Evolutionary conservation across 306 rosid genomes (phyloP), one percentile per base, ranked within the genome.

Genomic region (Alnus glutinosa): DNA sequence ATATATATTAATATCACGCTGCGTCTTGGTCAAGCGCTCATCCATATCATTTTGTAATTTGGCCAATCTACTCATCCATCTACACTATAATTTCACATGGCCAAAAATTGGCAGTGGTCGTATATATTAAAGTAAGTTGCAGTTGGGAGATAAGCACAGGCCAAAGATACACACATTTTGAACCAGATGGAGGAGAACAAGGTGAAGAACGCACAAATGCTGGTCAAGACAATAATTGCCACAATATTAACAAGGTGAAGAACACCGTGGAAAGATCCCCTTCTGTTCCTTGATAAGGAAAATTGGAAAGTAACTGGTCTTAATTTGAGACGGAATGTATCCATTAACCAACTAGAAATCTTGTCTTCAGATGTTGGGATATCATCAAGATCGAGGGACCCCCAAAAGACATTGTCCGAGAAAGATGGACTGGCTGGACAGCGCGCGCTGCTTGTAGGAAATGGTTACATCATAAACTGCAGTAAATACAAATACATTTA

Each of bases 341-440:
- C 77, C 55, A 87, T 76, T 81, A 92, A 52, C 97, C 97, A 90
- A 8, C 46, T 62, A 16, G 87, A 69, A 52, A 86, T 82, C 86
- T 87, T 84, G 0, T 85, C 85, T 83, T 90, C 93, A 4, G 95
- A 85, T 74, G 75, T 62, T 1, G 92, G 97, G 82, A 92, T 85
- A 28, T 4, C 4, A 23, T 87, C 89, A 7, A 90, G 59, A n/a
- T n/a, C n/a, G n/a, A n/a, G n/a, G n/a, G n/a, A n/a, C n/a, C n/a
- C n/a, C n/a, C n/a, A n/a, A 54, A 79, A 83, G 42, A 88, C 95
- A 68, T 90, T 92, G 87, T 92, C 95, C 75, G 89, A 68, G 82
- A 92, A 92, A 75, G 97, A 85, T 9, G 97, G 97, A 78, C 90
- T 87, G n/a, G n/a, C n/a, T n/a, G n/a, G n/a, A n/a, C n/a, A n/a